A percentile compares a stretch with the other conserved stretches of the same genome.
phyloP scores from a whole-genome alignment of 495 filamentous ascomycete species.

The Lasiosphaeria ovina region DNA sequence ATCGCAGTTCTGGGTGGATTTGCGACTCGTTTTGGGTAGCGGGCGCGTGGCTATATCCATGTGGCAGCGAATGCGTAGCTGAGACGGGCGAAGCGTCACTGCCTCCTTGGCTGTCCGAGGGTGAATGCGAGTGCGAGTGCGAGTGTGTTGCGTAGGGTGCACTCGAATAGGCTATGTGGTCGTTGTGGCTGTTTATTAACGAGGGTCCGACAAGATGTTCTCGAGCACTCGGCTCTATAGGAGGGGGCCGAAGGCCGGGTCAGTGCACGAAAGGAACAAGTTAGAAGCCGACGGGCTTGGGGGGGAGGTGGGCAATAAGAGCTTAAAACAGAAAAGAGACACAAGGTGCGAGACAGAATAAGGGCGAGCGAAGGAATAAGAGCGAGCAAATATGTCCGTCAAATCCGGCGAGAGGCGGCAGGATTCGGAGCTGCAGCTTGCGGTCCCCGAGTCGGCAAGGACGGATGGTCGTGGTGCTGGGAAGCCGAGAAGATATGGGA shows the following conservation, averaged over 20 bases:
- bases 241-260: conserved; percentile 13
- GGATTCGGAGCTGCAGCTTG: conserved; percentile 7
- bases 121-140: conserved; percentile 23
- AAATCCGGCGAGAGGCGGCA: background rate
- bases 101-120: conserved; percentile 18
- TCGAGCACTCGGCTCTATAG: conserved; percentile 28
- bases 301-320: background rate
- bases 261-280: conserved; percentile 14
- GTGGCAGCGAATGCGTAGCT: conserved; percentile 24
- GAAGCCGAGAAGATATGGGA: background rate
- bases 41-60: conserved; percentile 34
- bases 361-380: conserved; percentile 2
- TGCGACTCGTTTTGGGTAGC: conserved; percentile 26
- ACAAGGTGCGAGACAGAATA: background rate
- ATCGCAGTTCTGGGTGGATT: conserved; percentile 35
- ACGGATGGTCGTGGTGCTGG: background rate
- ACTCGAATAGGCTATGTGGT: conserved; percentile 21
- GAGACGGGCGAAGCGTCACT: conserved; percentile 20
- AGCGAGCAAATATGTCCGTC: conserved; percentile 2
- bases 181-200: conserved; percentile 21
- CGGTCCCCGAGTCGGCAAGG: conserved; percentile 4
- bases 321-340: conserved; percentile 5
- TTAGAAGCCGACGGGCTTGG: background rate
- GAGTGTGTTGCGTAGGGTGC: conserved; percentile 16
- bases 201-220: conserved; percentile 19